phyloP scores from a whole-genome alignment of 768 basidiomycete species.

The Boletellus sp. region DNA sequence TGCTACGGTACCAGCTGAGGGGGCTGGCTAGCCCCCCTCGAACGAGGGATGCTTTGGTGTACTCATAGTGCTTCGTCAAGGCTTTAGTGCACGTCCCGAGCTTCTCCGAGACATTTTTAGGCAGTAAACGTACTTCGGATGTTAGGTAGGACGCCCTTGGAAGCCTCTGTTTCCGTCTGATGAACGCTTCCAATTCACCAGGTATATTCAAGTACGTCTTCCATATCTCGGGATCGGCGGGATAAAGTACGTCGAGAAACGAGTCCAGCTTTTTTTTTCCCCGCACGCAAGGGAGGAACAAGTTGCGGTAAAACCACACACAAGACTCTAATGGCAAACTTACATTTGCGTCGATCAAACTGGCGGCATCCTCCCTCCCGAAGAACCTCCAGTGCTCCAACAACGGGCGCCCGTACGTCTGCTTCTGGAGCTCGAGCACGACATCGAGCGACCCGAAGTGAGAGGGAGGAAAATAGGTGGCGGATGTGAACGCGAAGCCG shows the following conservation, averaged over 20 bases:
- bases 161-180: slow-evolving; percentile 21
- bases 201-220: slow-evolving; percentile 33
- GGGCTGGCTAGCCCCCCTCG: slow-evolving; percentile 33
- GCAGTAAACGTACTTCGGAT: slow-evolving; percentile 26
- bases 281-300: not conserved
- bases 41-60: slow-evolving; percentile 25
- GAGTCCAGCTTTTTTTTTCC: slow-evolving; percentile 38
- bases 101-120: not conserved
- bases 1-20: slow-evolving; percentile 38
- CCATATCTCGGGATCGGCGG: slow-evolving; percentile 34
- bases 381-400: slow-evolving; percentile 44
- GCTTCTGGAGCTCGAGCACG: slow-evolving; percentile 23
- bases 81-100: slow-evolving; percentile 1
- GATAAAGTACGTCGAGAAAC: slow-evolving; percentile 34
- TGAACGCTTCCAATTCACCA: slow-evolving; percentile 33
- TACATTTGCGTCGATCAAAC: slow-evolving; percentile 34
- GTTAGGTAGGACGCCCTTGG: slow-evolving; percentile 32
- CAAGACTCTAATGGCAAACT: slow-evolving; percentile 1
- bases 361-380: slow-evolving; percentile 27
- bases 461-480: slow-evolving; percentile 32
- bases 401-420: slow-evolving; percentile 35
- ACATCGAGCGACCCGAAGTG: slow-evolving; percentile 25
- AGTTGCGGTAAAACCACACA: not conserved
- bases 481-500: slow-evolving; percentile 36
- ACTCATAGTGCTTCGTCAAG: slow-evolving; percentile 25